These are phyloP conservation scores for Cyberlindnera sargentensis DNA, from an alignment of 805 yeast species.

Conservation along the genomic window DNA sequence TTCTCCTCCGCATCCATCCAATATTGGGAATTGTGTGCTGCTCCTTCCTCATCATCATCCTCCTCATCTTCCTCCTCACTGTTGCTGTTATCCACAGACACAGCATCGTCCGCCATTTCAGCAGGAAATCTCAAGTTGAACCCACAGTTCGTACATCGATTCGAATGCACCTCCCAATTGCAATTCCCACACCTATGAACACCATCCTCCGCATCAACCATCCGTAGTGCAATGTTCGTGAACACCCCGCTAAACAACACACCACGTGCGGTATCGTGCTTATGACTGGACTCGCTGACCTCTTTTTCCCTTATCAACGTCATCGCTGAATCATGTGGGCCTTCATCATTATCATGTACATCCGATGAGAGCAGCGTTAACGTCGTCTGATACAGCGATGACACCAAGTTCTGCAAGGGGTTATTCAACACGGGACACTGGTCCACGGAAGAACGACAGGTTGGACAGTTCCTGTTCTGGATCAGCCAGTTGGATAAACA, in stretches of 20 bases:
- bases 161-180: constrained; percentile 71
- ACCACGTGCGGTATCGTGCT: constrained; percentile 25
- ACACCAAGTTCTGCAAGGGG: constrained; percentile 40
- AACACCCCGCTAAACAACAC: constrained; percentile 44
- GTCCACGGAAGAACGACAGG: constrained; percentile 47
- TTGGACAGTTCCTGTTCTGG: constrained; percentile 56
- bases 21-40: not conserved
- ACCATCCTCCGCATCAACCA: constrained; percentile 60
- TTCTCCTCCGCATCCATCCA: not conserved
- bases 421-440: constrained; percentile 48
- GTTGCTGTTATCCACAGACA: not conserved
- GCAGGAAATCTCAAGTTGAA: constrained; percentile 30
- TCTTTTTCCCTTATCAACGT: constrained; percentile 4
- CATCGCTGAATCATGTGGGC: not conserved
- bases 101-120: not conserved
- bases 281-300: constrained; percentile 30
- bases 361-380: constrained; percentile 13
- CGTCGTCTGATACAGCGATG: constrained; percentile 31
- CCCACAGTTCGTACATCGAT: constrained; percentile 64
- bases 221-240: constrained; percentile 39
- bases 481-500: constrained; percentile 60
- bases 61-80: not conserved
- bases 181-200: constrained; percentile 70
- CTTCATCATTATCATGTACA: constrained; percentile 2
- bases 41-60: not conserved